Base-by-base conservation (phyloP, 139 green algal genomes). In the Chlamydomonas incerta region DNA sequence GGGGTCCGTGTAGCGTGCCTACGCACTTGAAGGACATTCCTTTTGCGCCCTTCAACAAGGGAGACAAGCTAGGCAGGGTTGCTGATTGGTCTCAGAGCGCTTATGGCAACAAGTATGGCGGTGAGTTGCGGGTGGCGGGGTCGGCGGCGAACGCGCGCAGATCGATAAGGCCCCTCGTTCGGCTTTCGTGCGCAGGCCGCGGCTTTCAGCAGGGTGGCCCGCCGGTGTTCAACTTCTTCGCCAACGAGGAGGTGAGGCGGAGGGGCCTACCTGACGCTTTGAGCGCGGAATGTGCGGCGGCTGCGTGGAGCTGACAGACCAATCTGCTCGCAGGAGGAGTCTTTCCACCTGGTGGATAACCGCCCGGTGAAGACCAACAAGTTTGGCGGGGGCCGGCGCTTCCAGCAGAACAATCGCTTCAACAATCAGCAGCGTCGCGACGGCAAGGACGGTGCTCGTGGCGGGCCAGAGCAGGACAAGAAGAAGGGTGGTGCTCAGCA, bases 291-390 rank as follows among this genome's bases (percentile, higher is more conserved):
- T 31, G 20, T 57, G 26, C 33, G 55, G 72, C 66, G 81, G 72
- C 66, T 75, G n/a, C 28, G 31, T 52, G 68, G 37, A 47, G 1
- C 13, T n/a, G 23, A 31, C 23, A 35, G 11, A 26, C 47, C 33
- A 23, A 23, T 66, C 65, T 77, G 66, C 21, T 18, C 85, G 62
- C 91, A 98, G 94, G 97, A 99, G 86, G 96, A 98, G 71, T 95
- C 90, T 2, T 99, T 99, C 92, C 95, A 98, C 68, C 87, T 99
- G 15, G 98, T 99, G 63, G 98, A 99, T 91, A 99, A 94, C 85
- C 91, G 91, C 14, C 93, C 95, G 4, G 89, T 94, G 21, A 95
- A 96, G 72, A 92, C 87, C 9, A 91, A 67, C 71, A 94, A 93
- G 66, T 94, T 94, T 72, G 85, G 86, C 21, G 67, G 20, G 29